Evolutionary conservation across 495 filamentous ascomycete genomes (phyloP), one percentile per base, ranked within the genome.

Genomic region (Pyronema domesticum): DNA sequence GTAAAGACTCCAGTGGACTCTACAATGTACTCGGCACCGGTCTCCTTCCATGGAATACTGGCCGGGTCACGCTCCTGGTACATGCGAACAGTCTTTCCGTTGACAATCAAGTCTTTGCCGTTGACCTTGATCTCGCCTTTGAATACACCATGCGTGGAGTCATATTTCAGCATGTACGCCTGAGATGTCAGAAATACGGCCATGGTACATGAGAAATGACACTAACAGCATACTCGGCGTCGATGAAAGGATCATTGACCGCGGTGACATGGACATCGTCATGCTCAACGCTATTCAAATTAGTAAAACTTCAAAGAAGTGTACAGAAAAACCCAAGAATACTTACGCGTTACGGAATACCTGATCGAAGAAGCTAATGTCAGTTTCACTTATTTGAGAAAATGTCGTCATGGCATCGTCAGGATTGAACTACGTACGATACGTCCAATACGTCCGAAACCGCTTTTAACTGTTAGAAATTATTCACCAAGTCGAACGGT

Each of bases 1-100:
- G 91, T 98, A 82, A 98, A 98, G 65, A 98, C 91, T 80, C 91
- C 91, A 53, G 91, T 98, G 53, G 89, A 94, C 80, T 98, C 91
- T 69, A 98, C 86, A 61, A 98, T 76, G 78, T 98, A 98, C 68
- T 84, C 80, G 65, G 86, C 91, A 57, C 85, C 86, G 58, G 83
- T 86, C 66, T 93, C 79, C 56, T 67, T 74, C 91, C 91, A 98
- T 70, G 88, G 89, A 72, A 98, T 98, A 71, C 74, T 73, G 67
- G 81, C 71, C 64, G 91, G 91, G 74, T 96, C 86, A 60, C 80
- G 79, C 81, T 95, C 86, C 45, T 76, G 79, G 81, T 93, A 95
- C 81, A 98, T 95, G 73, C 80, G 81, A 75, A 98, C 75, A 65
- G 74, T 85, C 81, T 95, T 94, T 79, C 86, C 86, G 72, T 94